These are phyloP conservation scores for Ustilago crameri DNA, from an alignment of 1,284 basidiomycete species.

Conservation along the genomic window DNA sequence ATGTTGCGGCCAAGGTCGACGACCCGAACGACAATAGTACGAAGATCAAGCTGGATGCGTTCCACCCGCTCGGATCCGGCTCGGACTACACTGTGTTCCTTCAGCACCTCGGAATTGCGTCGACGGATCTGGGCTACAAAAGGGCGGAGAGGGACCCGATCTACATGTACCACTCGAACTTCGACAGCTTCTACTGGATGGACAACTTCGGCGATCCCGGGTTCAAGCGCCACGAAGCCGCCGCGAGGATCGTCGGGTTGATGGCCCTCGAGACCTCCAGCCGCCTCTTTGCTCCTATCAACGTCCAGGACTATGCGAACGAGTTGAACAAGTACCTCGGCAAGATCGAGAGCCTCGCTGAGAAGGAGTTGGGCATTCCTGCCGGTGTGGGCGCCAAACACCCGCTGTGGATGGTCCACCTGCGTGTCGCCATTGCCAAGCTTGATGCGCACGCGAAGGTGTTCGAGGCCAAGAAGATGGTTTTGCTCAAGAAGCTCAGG, in stretches of 20 bases:
- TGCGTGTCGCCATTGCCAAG: constrained; percentile 26
- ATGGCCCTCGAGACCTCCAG: constrained; percentile 75
- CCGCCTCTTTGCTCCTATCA: constrained; percentile 76
- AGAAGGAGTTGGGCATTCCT: constrained; percentile 23
- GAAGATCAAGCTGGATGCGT: constrained; percentile 29
- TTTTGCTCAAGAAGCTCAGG: constrained; percentile 21
- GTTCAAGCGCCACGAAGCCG: constrained; percentile 78
- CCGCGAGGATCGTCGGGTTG: constrained; percentile 73
- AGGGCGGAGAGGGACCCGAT: constrained; percentile 52
- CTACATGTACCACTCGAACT: constrained; percentile 75
- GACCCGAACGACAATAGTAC: constrained; percentile 34
- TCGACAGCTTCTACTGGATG: constrained; percentile 81
- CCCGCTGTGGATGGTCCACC: constrained; percentile 21
- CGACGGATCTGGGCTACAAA: constrained; percentile 66
- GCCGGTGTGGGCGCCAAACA: constrained; percentile 1
- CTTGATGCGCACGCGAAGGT: constrained; percentile 21
- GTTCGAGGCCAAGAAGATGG: constrained; percentile 29
- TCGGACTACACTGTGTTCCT: constrained; percentile 81
- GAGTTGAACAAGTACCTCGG: constrained; percentile 50
- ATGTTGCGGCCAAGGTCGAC: constrained; percentile 75
- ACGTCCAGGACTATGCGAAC: constrained; percentile 73
- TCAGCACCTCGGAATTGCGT: constrained; percentile 70
- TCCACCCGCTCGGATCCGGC: constrained; percentile 70
- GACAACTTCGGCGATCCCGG: constrained; percentile 80
- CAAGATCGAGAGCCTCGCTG: constrained; percentile 37